Evolutionary conservation across 177 flowering plant species (phyloP).

Genomic region (Tripterygium wilfordii): DNA sequence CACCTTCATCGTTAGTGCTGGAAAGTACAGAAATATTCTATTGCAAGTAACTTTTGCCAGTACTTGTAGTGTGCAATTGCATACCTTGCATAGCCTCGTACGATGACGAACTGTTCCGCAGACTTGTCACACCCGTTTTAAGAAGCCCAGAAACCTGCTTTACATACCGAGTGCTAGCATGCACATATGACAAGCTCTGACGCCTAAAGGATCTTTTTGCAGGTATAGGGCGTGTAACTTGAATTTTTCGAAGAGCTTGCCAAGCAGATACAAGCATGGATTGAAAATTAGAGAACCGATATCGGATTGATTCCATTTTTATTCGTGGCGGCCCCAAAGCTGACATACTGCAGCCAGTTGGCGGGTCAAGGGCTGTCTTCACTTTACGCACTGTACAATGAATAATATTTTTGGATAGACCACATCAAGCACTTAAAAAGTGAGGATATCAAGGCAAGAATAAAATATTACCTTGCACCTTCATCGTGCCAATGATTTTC

Average conservation of each 20-base stretch:
- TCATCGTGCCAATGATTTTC: conserved; percentile 79
- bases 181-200: conserved; percentile 74
- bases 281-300: conserved; percentile 40
- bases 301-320: conserved; percentile 38
- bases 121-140: conserved; percentile 66
- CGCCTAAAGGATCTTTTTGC: conserved; percentile 60
- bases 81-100: conserved; percentile 78
- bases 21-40: too few relatives aligned
- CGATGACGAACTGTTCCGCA: conserved; percentile 71
- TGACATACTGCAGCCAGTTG: conserved; percentile 79
- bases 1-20: too few relatives aligned
- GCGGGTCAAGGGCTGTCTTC: conserved; percentile 67
- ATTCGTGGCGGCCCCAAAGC: conserved; percentile 42
- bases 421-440: not conserved
- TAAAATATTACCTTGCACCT: conserved; percentile 72
- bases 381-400: conserved; percentile 71
- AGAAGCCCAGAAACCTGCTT: conserved; percentile 82
- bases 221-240: conserved; percentile 42
- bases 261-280: conserved; percentile 58
- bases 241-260: conserved; percentile 53
- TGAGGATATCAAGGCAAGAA: conserved; percentile 2
- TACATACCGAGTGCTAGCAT: conserved; percentile 71
- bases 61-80: too few relatives aligned
- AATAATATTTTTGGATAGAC: conserved; percentile 6
- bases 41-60: too few relatives aligned